A percentile compares a stretch with the other conserved stretches of the same genome.
Evolutionary conservation across 495 filamentous ascomycete species (phyloP).

Genomic region (Astrothelium macrocarpum): DNA sequence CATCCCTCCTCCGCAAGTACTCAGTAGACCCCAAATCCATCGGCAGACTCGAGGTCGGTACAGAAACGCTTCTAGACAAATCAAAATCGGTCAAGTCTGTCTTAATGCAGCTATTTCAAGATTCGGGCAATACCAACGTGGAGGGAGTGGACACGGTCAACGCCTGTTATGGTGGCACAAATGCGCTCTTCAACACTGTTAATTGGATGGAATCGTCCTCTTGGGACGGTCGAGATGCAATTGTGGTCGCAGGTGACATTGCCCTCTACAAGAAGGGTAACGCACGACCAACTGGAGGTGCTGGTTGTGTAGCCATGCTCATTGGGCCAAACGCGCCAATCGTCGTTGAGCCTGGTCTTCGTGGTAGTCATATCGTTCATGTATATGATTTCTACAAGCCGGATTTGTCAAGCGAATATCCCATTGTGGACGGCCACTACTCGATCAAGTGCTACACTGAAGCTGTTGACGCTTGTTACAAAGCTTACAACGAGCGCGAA

Average conservation of each 20-base stretch:
- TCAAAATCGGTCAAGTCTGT: constrained; percentile 99
- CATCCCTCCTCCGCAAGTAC: constrained; percentile 86
- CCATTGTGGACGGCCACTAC: constrained; percentile 91
- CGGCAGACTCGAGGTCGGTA: constrained; percentile 92
- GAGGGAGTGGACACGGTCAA: constrained; percentile 96
- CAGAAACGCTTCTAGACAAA: constrained; percentile 97
- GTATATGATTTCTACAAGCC: constrained; percentile 99
- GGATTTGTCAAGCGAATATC: constrained; percentile 95
- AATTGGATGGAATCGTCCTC: constrained; percentile 98
- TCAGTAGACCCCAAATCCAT: constrained; percentile 82
- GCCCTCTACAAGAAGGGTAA: constrained; percentile 95
- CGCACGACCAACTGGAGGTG: constrained; percentile 91
- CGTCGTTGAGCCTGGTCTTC: constrained; percentile 82
- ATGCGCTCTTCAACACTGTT: constrained; percentile 90
- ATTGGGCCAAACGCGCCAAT: constrained; percentile 89
- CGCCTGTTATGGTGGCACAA: constrained; percentile 97
- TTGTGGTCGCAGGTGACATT: constrained; percentile 94
- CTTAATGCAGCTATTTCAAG: constrained; percentile 90
- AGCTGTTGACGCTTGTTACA: constrained; percentile 92
- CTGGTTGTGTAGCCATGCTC: constrained; percentile 87
- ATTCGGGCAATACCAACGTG: constrained; percentile 78
- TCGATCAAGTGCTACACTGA: constrained; percentile 92
- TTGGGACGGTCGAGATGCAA: constrained; percentile 91
- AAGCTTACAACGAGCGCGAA: constrained; percentile 85
- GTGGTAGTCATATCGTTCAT: constrained; percentile 87